A percentile compares a stretch with the other conserved stretches of the same genome.
phyloP scores from a whole-genome alignment of 139 green algal species.

The Chlamydomonas asymmetrica region DNA sequence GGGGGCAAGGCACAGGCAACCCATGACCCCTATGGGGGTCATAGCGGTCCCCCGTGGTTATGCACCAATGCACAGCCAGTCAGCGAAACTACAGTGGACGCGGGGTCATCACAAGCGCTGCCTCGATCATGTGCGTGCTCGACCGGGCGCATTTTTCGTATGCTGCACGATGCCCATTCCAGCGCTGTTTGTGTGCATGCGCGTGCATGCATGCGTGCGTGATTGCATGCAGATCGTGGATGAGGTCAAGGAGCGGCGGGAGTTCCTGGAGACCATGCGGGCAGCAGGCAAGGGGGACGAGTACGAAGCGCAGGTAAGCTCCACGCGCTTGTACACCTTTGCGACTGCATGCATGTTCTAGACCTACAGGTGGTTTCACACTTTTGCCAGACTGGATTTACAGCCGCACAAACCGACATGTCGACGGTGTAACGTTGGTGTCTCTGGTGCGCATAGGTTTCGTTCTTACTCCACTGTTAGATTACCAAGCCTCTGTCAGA shows the following conservation, averaged over 20 bases:
- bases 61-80: too few species aligned
- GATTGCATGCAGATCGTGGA: constrained; percentile 42
- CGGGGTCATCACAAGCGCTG: too few species aligned
- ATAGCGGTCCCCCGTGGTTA: too few species aligned
- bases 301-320: constrained; percentile 27
- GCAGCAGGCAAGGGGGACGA: not conserved
- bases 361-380: not conserved
- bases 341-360: not conserved
- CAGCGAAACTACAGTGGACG: too few species aligned
- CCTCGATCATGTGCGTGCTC: too few species aligned
- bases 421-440: not conserved
- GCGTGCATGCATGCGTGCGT: too few species aligned
- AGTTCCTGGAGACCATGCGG: constrained; percentile 45
- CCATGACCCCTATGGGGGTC: too few species aligned
- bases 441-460: too few species aligned
- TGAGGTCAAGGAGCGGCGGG: constrained; percentile 34
- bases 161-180: too few species aligned
- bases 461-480: not conserved
- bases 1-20: too few species aligned
- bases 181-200: too few species aligned
- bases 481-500: not conserved
- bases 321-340: not conserved
- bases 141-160: too few species aligned
- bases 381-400: not conserved
- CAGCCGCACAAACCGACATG: not conserved